Conservation (phyloP, 2,329 filamentous ascomycete genomes). For the Ustilaginoidea virens region DNA sequence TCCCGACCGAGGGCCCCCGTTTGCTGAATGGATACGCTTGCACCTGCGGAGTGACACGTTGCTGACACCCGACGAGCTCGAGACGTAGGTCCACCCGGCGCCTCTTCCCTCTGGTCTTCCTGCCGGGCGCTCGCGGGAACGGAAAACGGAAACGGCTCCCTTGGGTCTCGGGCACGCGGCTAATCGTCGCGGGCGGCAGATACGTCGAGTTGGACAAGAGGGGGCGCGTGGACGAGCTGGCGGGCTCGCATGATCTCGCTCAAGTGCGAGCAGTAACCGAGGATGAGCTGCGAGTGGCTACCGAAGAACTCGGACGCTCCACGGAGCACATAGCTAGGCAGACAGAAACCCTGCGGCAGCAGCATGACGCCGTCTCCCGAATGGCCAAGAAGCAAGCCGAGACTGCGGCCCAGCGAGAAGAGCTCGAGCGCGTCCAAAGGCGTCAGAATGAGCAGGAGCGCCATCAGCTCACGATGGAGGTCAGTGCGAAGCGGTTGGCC, state of each 20-base stretch:
- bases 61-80: slow-evolving; percentile 36
- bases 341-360: slow-evolving; percentile 42
- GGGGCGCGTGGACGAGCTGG: slow-evolving; percentile 31
- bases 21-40: slow-evolving; percentile 31
- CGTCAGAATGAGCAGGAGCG: slow-evolving; percentile 21
- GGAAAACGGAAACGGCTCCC: too few relatives aligned
- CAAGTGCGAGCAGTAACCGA: slow-evolving; percentile 37
- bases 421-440: slow-evolving; percentile 14
- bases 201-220: slow-evolving; percentile 32
- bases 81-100: slow-evolving; percentile 21
- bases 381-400: slow-evolving; percentile 26
- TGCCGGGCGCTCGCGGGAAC: too few relatives aligned
- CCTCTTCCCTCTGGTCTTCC: slow-evolving; percentile 5
- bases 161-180: too few relatives aligned
- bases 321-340: slow-evolving; percentile 50
- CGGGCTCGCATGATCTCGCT: slow-evolving; percentile 28
- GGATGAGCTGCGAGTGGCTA: slow-evolving; percentile 43
- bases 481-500: slow-evolving; percentile 11
- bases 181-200: too few relatives aligned
- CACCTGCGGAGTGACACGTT: slow-evolving; percentile 36
- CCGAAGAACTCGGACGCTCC: slow-evolving; percentile 47
- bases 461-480: slow-evolving; percentile 25
- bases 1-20: slow-evolving; percentile 16
- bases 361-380: slow-evolving; percentile 43
- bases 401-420: slow-evolving; percentile 12